Base-by-base conservation (phyloP, 2,329 filamentous ascomycete species). In the Pestalotiopsis fici region DNA sequence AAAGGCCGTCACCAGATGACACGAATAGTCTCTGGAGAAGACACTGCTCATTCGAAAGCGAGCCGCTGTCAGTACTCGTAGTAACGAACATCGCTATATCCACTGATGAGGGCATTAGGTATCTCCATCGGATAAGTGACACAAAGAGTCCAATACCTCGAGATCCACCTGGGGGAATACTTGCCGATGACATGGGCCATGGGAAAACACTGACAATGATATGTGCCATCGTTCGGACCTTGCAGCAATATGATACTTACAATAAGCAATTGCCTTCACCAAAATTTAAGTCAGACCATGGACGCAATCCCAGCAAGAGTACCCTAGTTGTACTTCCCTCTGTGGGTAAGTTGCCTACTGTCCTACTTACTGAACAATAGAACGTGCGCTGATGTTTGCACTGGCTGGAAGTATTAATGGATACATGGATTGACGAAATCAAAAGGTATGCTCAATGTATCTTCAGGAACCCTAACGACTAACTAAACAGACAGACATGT, bases 101-200 rank as follows among this genome's bases (percentile, higher is more conserved):
- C 15, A 37, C 12, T 59, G 9, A 64, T 4, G 4, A 2, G 31
- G 7, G 1, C 0, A 15, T 3, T 6, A 65, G 64, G 2, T 65
- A 59, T 18, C 31, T 47, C 25, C 64, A 59, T 23, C 3, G 4
- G 3, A 57, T 65, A 13, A 65, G 47, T 9, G 64, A 54, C 21
- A 21, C 23, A 6, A 21, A 35, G 18, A n/a, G 64, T 15, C 54
- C 21, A 1, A 13, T n/a, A n/a, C 31, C 64, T 3, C 18, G 6
- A 6, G 55, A 65, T 13, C 18, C 55, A 6, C 55, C 18, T 28
- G 64, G 64, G n/a, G 64, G 64, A 54, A 65, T 65, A 9, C 55
- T 65, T 13, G 64, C 64, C 11, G 64, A 65, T 50, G 64, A 65
- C 15, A 65, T 65, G 64, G 64, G 64, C 3, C 35, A 59, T 1